Evolutionary conservation across 805 yeast species (phyloP).

Genomic region (Saturnispora saitoi): DNA sequence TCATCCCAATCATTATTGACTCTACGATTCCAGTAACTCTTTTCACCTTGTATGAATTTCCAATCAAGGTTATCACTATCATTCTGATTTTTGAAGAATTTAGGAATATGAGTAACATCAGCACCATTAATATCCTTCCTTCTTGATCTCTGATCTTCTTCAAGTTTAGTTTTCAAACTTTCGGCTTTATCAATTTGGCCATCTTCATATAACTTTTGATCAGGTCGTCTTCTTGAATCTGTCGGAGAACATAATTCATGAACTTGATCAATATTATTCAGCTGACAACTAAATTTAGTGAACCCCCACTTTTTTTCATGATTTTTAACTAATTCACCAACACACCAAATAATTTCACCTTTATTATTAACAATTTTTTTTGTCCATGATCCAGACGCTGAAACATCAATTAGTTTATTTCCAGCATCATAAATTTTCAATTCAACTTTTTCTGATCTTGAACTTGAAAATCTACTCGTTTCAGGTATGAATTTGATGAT

Average conservation of each 20-base stretch:
- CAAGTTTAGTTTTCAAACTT: slow-evolving; percentile 53
- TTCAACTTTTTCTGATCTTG: slow-evolving; percentile 63
- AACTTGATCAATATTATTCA: slow-evolving; percentile 69
- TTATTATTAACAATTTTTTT: slow-evolving; percentile 43
- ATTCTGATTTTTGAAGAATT: slow-evolving; percentile 47
- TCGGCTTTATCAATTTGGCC: slow-evolving; percentile 72
- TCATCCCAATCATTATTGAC: slow-evolving; percentile 53
- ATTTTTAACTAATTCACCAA: slow-evolving; percentile 53
- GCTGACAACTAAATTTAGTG: slow-evolving; percentile 68
- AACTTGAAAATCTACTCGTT: slow-evolving; percentile 80
- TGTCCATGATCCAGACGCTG: slow-evolving; percentile 78
- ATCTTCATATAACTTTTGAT: slow-evolving; percentile 60
- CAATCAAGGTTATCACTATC: slow-evolving; percentile 30
- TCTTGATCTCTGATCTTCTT: slow-evolving; percentile 72
- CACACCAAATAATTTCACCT: slow-evolving; percentile 55
- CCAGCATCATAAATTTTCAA: slow-evolving; percentile 33
- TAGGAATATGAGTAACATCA: slow-evolving; percentile 42
- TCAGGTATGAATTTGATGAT: slow-evolving; percentile 59
- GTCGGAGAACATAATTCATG: slow-evolving; percentile 74
- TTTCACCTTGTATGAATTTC: slow-evolving; percentile 47
- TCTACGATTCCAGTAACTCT: slow-evolving; percentile 76
- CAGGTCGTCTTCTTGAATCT: slow-evolving; percentile 88
- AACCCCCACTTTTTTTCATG: slow-evolving; percentile 71
- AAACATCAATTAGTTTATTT: slow-evolving; percentile 28
- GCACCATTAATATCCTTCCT: slow-evolving; percentile 48